phyloP scores from a whole-genome alignment of 805 yeast genomes.

The Tetrapisispora arboricola region DNA sequence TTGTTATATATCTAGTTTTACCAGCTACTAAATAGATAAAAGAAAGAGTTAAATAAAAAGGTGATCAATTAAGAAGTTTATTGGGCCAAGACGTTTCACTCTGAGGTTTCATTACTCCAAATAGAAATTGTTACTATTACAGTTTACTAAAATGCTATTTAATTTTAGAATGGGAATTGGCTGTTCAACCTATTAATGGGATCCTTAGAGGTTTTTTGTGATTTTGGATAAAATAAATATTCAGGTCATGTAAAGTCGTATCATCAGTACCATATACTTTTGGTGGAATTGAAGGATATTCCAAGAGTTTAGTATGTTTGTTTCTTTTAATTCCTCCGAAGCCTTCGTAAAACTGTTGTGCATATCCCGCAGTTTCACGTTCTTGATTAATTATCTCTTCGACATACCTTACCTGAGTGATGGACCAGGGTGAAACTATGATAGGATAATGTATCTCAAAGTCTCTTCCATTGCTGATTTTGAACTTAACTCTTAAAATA shows the following conservation, averaged over 20 bases:
- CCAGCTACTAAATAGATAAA: no score
- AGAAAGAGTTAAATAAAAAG: no score
- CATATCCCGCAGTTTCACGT: conserved; percentile 36
- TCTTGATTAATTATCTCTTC: conserved; percentile 46
- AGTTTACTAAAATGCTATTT: neutral
- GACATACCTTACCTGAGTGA: conserved; percentile 37
- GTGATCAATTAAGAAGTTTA: no score
- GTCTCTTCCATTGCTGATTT: conserved; percentile 39
- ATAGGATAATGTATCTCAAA: conserved; percentile 42
- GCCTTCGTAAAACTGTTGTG: conserved; percentile 26
- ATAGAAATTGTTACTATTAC: no score
- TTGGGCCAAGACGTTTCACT: no score
- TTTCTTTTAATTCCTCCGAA: conserved; percentile 30
- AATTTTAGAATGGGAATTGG: no score
- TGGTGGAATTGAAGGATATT: conserved; percentile 31
- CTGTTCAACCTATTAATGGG: conserved; percentile 16
- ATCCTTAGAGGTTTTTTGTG: conserved; percentile 7
- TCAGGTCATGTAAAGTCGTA: conserved; percentile 10
- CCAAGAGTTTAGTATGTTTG: conserved; percentile 21
- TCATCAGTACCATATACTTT: conserved; percentile 18
- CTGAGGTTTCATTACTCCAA: no score
- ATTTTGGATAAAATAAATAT: neutral
- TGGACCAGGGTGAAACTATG: conserved; percentile 44
- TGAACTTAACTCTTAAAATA: conserved; percentile 40
- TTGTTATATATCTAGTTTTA: no score